Evolutionary conservation across 495 filamentous ascomycete genomes (phyloP), one percentile per base, ranked within the genome.

Genomic region (Penicillium angulare): DNA sequence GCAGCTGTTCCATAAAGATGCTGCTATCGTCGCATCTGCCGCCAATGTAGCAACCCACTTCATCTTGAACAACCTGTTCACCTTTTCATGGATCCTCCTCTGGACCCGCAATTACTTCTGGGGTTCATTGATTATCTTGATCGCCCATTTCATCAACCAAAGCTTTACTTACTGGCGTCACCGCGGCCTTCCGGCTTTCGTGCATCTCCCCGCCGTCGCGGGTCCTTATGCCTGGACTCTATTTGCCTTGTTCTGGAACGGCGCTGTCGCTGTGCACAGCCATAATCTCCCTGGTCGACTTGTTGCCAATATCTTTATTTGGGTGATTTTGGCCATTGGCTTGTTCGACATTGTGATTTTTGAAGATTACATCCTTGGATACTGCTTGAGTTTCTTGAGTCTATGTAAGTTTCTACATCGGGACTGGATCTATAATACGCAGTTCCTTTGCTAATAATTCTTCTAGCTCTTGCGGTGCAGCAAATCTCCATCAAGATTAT

Each of bases 181-280:
- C 72, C 74, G 71, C 17, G 74, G 75, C 0, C 81, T 84, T 18
- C 83, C 86, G 3, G 76, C 80, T 18, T 77, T 86, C 47, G 86
- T 93, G 55, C 91, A 95, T 64, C 65, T 83, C 9, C 79, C 89
- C 3, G 84, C 82, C 36, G 80, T 92, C 8, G 82, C 86, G 7
- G 87, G 85, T 8, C 91, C 91, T 3, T 72, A 92, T 48, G 89
- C 89, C 5, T 96, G 88, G 86, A 87, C 84, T 0, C 84, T 91
- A 54, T 84, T 91, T 24, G 86, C 88, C 27, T 71, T 95, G 26
- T 89, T 89, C 73, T 95, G 88, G 87, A 87, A 90, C 55, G 91
- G 91, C 4, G 88, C 90, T 5, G 86, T 89, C 43, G 86, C 85
- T 60, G 82, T 91, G 13, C 53, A 75, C 45, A 72, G 71, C 33